Evolutionary conservation across 768 basidiomycete genomes (phyloP).

Genomic region (Tricholoma furcatifolium): DNA sequence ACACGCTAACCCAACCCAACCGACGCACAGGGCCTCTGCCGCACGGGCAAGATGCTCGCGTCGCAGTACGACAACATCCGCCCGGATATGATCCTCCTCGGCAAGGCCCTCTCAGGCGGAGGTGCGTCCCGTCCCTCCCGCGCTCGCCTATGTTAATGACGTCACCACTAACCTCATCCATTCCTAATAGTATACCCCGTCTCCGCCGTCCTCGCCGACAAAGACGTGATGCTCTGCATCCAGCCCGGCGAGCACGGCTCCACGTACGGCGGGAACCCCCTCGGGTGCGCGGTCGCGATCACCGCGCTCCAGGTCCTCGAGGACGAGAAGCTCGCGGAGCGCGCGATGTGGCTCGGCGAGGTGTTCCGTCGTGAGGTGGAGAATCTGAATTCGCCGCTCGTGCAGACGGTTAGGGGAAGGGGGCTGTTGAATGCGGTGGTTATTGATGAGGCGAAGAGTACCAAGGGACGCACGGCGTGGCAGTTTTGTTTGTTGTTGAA

Average conservation of each 20-base stretch:
- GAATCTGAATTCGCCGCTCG: conserved; percentile 65
- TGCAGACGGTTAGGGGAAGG: conserved; percentile 78
- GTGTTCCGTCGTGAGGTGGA: conserved; percentile 69
- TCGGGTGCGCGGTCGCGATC: conserved; percentile 95
- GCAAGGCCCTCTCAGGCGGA: conserved; percentile 96
- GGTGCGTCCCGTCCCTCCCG: conserved; percentile 54
- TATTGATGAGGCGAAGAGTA: conserved; percentile 80
- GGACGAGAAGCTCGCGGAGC: conserved; percentile 81
- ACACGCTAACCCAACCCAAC: too few relatives aligned
- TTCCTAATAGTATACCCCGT: conserved; percentile 98
- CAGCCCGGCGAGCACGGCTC: conserved; percentile 94
- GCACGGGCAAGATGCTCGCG: conserved; percentile 93
- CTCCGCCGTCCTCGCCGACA: conserved; percentile 88
- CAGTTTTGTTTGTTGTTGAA: conserved; percentile 92
- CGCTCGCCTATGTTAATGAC: too few relatives aligned
- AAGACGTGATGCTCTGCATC: conserved; percentile 93
- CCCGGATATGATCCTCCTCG: conserved; percentile 90
- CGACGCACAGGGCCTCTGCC: conserved; percentile 83
- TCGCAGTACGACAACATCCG: conserved; percentile 84
- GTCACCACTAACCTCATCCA: too few relatives aligned
- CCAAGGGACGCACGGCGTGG: conserved; percentile 86
- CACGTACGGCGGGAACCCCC: conserved; percentile 94
- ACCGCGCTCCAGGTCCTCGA: conserved; percentile 89
- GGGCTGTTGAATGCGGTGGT: conserved; percentile 94
- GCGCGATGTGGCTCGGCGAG: conserved; percentile 77